Conservation (phyloP, 108 stramenopile genomes). For the Conticribra weissflogii region DNA sequence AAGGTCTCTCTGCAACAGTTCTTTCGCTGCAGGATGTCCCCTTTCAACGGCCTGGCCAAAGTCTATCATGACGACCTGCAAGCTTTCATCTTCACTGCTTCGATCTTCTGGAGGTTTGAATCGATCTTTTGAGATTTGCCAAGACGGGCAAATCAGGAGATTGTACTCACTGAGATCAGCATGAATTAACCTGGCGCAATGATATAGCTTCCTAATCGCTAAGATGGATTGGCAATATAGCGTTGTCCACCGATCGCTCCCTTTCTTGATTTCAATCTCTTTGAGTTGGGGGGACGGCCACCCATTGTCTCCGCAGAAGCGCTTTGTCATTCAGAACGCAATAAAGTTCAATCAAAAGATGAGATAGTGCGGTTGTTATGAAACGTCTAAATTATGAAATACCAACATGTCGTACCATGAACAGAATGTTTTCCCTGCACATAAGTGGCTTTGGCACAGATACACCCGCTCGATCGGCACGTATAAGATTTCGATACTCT, state of each 20-base stretch:
- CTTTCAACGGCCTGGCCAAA: slow-evolving; percentile 83
- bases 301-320: slow-evolving; percentile 82
- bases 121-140: slow-evolving; percentile 36
- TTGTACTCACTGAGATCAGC: slow-evolving; percentile 87
- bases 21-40: slow-evolving; percentile 58
- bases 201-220: slow-evolving; percentile 62
- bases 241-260: slow-evolving; percentile 64
- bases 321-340: too few relatives aligned
- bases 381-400: too few relatives aligned
- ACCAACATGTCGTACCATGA: too few relatives aligned
- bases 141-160: slow-evolving; percentile 65
- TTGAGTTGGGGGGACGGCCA: slow-evolving; percentile 82
- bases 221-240: slow-evolving; percentile 73
- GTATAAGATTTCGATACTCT: slow-evolving; percentile 80
- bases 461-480: slow-evolving; percentile 66
- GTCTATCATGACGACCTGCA: slow-evolving; percentile 80
- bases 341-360: too few relatives aligned
- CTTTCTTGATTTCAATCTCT: slow-evolving; percentile 67
- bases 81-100: slow-evolving; percentile 35
- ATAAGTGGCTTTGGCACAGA: slow-evolving; percentile 70
- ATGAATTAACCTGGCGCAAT: slow-evolving; percentile 69
- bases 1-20: slow-evolving; percentile 63
- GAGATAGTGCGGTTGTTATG: too few relatives aligned
- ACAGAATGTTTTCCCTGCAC: slow-evolving; percentile 75
- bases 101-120: slow-evolving; percentile 4